Evolutionary conservation across 768 basidiomycete genomes (phyloP).

Genomic region (Tricholoma bakamatsutake): DNA sequence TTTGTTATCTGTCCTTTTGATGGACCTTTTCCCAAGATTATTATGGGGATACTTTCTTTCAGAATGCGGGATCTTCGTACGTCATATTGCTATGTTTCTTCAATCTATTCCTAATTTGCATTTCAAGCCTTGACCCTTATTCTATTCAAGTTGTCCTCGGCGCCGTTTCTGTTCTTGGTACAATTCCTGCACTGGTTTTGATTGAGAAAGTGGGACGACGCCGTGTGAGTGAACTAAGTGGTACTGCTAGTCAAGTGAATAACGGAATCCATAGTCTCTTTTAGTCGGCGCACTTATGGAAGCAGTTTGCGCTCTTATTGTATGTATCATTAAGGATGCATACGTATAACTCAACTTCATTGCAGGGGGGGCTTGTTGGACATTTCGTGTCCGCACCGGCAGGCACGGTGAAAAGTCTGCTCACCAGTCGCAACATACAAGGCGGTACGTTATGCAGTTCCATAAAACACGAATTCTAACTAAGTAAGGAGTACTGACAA

Average conservation of each 20-base stretch:
- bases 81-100: conserved; percentile 9
- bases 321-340: conserved; percentile 18
- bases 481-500: conserved; percentile 8
- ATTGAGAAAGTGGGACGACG: conserved; percentile 77
- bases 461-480: background rate
- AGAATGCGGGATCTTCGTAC: conserved; percentile 61
- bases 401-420: conserved; percentile 37
- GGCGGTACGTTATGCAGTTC: conserved; percentile 32
- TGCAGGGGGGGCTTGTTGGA: conserved; percentile 62
- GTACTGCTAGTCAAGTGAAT: background rate
- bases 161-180: conserved; percentile 65
- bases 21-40: conserved; percentile 42
- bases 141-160: conserved; percentile 73
- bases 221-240: conserved; percentile 31
- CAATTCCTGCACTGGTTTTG: conserved; percentile 62
- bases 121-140: conserved; percentile 52
- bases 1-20: background rate
- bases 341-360: background rate
- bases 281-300: conserved; percentile 58
- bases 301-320: conserved; percentile 58
- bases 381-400: conserved; percentile 58
- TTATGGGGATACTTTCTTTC: conserved; percentile 78
- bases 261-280: conserved; percentile 41
- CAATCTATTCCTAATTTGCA: background rate
- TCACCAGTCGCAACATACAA: conserved; percentile 50